Conservation (phyloP, 2,329 filamentous ascomycete genomes). For the Fusarium nematophilum region DNA sequence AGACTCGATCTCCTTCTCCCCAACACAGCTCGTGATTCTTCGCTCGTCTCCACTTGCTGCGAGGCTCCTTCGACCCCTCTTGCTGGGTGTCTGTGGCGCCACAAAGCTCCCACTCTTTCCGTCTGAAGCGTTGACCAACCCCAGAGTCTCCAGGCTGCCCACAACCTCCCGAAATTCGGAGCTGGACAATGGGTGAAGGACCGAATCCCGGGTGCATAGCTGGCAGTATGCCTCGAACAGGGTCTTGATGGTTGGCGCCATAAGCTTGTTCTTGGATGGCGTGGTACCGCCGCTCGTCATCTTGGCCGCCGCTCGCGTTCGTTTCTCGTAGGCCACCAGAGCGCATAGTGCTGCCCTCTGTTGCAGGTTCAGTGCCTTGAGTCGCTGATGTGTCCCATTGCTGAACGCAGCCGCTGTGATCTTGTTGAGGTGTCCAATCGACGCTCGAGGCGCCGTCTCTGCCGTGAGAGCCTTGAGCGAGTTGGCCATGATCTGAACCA, state of each 20-base stretch:
- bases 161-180: slow-evolving; percentile 96
- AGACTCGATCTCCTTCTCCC: slow-evolving; percentile 80
- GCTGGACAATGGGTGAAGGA: slow-evolving; percentile 87
- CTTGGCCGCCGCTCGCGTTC: slow-evolving; percentile 65
- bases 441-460: slow-evolving; percentile 86
- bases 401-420: slow-evolving; percentile 91
- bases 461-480: slow-evolving; percentile 74
- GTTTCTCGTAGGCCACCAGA: slow-evolving; percentile 86
- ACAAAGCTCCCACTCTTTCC: slow-evolving; percentile 76
- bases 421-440: slow-evolving; percentile 90
- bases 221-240: slow-evolving; percentile 86
- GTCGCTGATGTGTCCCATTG: slow-evolving; percentile 85
- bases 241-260: slow-evolving; percentile 83
- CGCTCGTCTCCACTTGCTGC: slow-evolving; percentile 75
- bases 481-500: slow-evolving; percentile 60
- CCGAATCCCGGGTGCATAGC: slow-evolving; percentile 87
- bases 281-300: slow-evolving; percentile 57
- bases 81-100: slow-evolving; percentile 75
- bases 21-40: slow-evolving; percentile 80
- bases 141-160: slow-evolving; percentile 87
- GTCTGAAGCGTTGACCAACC: slow-evolving; percentile 77
- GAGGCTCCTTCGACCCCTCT: slow-evolving; percentile 70
- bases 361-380: slow-evolving; percentile 91
- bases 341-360: slow-evolving; percentile 96
- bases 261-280: slow-evolving; percentile 69